A percentile compares a stretch with the other conserved stretches of the same genome.
phyloP scores from a whole-genome alignment of 1,284 basidiomycete species.

The Boletellus sp. region DNA sequence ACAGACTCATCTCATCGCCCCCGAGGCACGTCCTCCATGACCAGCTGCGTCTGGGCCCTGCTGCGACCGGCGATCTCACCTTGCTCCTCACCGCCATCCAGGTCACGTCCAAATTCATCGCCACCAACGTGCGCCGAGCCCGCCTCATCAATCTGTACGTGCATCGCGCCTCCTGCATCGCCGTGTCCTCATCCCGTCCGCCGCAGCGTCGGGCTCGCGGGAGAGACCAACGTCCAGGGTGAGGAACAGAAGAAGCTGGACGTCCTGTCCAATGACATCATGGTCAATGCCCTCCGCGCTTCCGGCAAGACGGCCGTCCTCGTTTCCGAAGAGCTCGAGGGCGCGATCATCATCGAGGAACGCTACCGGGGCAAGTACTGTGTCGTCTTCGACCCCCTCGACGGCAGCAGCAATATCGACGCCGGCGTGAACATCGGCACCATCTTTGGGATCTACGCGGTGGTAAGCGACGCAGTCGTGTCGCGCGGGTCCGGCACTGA shows the following conservation, averaged over 20 bases:
- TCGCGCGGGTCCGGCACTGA: background rate
- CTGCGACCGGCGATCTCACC: conserved; percentile 92
- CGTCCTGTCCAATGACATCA: conserved; percentile 97
- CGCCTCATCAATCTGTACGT: conserved; percentile 94
- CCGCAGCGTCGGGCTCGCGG: conserved; percentile 86
- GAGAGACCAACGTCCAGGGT: conserved; percentile 94
- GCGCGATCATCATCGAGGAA: conserved; percentile 87
- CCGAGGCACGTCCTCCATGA: conserved; percentile 80
- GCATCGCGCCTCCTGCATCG: background rate
- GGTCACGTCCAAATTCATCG: conserved; percentile 95
- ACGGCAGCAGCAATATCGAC: conserved; percentile 98
- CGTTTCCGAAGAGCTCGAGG: conserved; percentile 94
- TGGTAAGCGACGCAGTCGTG: conserved; percentile 53
- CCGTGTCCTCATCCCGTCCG: conserved; percentile 7
- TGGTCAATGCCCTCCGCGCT: conserved; percentile 93
- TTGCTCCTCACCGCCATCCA: conserved; percentile 94
- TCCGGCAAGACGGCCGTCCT: conserved; percentile 95
- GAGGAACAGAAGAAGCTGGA: conserved; percentile 99
- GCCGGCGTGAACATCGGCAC: conserved; percentile 99
- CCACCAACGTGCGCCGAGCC: conserved; percentile 95
- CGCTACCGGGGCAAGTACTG: conserved; percentile 83
- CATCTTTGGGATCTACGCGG: conserved; percentile 96
- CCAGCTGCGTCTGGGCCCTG: conserved; percentile 73
- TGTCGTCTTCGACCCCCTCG: conserved; percentile 98
- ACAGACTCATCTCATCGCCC: conserved; percentile 8